Base-by-base conservation (phyloP, 768 basidiomycete species). In the Hericium coralloides region DNA sequence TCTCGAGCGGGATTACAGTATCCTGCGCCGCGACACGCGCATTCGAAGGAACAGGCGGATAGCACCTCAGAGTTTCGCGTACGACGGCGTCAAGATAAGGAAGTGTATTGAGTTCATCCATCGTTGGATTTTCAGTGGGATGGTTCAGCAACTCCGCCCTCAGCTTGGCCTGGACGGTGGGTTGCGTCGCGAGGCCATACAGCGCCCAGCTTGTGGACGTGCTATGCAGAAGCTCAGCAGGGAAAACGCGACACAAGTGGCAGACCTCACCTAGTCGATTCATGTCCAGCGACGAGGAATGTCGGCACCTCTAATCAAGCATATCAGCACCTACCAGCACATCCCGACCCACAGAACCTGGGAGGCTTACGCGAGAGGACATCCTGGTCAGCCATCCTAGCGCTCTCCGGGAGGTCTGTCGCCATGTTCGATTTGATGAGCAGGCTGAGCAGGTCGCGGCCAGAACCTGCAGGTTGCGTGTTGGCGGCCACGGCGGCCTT, bases 101-200 rank as follows among this genome's bases (percentile, higher is more conserved):
- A 3, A 92, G 72, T 2, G 76, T 72, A 56, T 80, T 78, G 1
- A 91, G 75, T 37, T 83, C 77, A 36, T 90, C 87, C 82, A 89
- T 87, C 3, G 76, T 75, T 2, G 87, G 86, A 0, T 69, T 79
- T 9, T 85, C 80, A 0, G 79, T 82, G 1, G 73, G 63, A 12
- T 84, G 70, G 0, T 69, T 63, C 8, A 79, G 68, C 1, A 85
- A 70, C 63, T 90, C 87, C 1, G 79, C 74, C 0, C 85, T 75
- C 0, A 91, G 74, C 60, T 78, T 79, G 12, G 62, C 69, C 59
- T 88, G 85, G 5, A 79, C 68, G 1, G 74, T 70, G 0, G 74
- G 74, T 43, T 78, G 59, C 57, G 78, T 72, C 0, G 78, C 69
- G 8, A 89, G 71, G 1, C 78, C 77, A 62, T 74, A 85, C 0